phyloP scores from a whole-genome alignment of 2,329 filamentous ascomycete genomes.

The Dactylellina cionopaga region DNA sequence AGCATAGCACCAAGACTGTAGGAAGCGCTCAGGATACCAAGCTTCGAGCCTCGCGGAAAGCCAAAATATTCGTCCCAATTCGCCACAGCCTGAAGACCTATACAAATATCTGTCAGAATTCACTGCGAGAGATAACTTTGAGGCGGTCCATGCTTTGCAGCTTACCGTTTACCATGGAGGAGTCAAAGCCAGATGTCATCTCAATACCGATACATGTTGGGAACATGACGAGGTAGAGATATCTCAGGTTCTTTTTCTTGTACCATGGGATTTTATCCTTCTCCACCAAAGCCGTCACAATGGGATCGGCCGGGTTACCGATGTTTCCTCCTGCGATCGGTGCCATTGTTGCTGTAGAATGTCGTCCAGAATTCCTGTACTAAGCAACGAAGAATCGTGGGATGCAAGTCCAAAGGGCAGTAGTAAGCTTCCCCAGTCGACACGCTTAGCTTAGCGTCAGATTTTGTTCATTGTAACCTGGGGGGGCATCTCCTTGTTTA shows the following conservation, averaged over 20 bases:
- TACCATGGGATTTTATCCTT: constrained; percentile 62
- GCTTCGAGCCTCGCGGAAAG: constrained; percentile 63
- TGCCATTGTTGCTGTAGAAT: constrained; percentile 27
- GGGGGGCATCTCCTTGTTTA: too few relatives aligned
- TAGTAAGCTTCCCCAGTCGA: constrained; percentile 5
- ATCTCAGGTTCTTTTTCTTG: constrained; percentile 69
- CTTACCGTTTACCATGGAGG: constrained; percentile 62
- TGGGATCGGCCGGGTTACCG: constrained; percentile 58
- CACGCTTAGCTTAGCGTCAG: background rate
- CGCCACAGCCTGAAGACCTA: constrained; percentile 53
- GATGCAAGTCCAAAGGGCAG: too few relatives aligned
- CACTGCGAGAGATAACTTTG: background rate
- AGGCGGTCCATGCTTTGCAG: background rate
- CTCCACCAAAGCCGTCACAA: constrained; percentile 61
- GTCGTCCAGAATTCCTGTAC: background rate
- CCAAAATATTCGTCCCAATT: constrained; percentile 61
- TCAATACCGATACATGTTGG: constrained; percentile 72
- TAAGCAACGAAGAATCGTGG: too few relatives aligned
- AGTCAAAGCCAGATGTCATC: constrained; percentile 71
- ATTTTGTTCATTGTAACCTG: too few relatives aligned
- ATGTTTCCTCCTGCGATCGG: constrained; percentile 15
- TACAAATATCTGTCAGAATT: background rate
- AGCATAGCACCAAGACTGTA: constrained; percentile 71
- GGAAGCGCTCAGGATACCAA: constrained; percentile 68
- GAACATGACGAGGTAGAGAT: constrained; percentile 69